phyloP scores from a whole-genome alignment of 768 basidiomycete species.

The Agaricus blazei region DNA sequence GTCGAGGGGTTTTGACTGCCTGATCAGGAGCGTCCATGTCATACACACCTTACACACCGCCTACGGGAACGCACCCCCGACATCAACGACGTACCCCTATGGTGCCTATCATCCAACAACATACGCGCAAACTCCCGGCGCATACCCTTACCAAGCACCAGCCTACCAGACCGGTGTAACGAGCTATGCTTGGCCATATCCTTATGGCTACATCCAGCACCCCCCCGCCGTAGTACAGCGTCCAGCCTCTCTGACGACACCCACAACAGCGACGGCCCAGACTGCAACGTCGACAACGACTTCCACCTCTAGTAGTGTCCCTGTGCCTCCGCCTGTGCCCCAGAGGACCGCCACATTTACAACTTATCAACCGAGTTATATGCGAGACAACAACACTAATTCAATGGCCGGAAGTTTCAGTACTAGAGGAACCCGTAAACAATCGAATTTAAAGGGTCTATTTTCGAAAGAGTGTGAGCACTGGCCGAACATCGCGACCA shows the following conservation, averaged over 20 bases:
- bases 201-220: slow-evolving; percentile 55
- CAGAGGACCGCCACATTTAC: slow-evolving; percentile 46
- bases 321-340: slow-evolving; percentile 21
- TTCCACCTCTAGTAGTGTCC: slow-evolving; percentile 18
- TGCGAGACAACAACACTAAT: slow-evolving; percentile 43
- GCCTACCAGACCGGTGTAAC: slow-evolving; percentile 62
- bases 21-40: slow-evolving; percentile 7
- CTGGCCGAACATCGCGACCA: neutral
- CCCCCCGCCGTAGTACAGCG: slow-evolving; percentile 12
- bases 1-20: neutral
- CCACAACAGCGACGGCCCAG: slow-evolving; percentile 19
- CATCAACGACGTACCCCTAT: slow-evolving; percentile 57
- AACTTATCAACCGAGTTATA: slow-evolving; percentile 49
- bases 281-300: slow-evolving; percentile 12
- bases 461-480: slow-evolving; percentile 79
- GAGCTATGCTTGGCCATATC: slow-evolving; percentile 71
- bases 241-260: slow-evolving; percentile 11
- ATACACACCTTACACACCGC: slow-evolving; percentile 23
- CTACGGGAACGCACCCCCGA: slow-evolving; percentile 38
- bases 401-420: slow-evolving; percentile 32
- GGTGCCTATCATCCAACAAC: slow-evolving; percentile 52
- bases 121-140: slow-evolving; percentile 43
- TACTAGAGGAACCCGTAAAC: slow-evolving; percentile 52
- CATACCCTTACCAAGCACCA: slow-evolving; percentile 45
- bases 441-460: slow-evolving; percentile 66